Evolutionary conservation across 1,139 yeast species (phyloP), one percentile per base, ranked within the genome.

Genomic region (Schizosaccharomyces versatilis): DNA sequence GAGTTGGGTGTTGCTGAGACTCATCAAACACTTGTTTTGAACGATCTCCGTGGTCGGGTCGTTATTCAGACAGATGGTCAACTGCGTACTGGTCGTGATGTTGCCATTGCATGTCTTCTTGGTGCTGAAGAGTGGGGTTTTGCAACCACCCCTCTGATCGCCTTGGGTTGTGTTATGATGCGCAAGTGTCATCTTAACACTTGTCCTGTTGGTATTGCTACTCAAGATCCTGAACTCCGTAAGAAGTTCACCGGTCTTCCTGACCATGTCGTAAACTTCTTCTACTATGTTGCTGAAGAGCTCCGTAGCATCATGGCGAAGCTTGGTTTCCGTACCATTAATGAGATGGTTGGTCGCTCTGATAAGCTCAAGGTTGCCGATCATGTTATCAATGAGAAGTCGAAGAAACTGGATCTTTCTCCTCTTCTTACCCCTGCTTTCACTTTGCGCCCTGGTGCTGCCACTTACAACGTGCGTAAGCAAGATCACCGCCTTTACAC

Each of bases 41-140:
- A 90, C 69, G 97, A 90, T 66, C 76, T 90, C 68, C 79, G 98
- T 74, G 95, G 96, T 53, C 78, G 95, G 65, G 96, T 88, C 57
- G 77, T 84, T 59, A 85, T 90, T 58, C 98, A 90, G 72, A 86
- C 97, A 38, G 98, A 90, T 68, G 98, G 98, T 67, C 97, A 90
- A 72, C 71, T 90, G 63, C 81, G 94, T 70, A 90, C 97, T 17
- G 98, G 97, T 62, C 76, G 94, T 58, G 98, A 90, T 71, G 81
- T 90, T 59, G 97, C 97, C 14, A 79, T 90, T 68, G 98, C 97
- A 14, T 83, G 95, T 67, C 73, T 90, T 67, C 75, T 90, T 52
- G 98, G 98, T 69, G 98, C 98, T 55, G 98, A 90, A 70, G 95
- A 93, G 67, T 90, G 94, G 84, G 95, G 97, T 42, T 82, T 90